Percentiles rank a stretch among this genome's conserved stretches.
phyloP scores from a whole-genome alignment of 2,329 filamentous ascomycete species.

The Dactylella cylindrospora region DNA sequence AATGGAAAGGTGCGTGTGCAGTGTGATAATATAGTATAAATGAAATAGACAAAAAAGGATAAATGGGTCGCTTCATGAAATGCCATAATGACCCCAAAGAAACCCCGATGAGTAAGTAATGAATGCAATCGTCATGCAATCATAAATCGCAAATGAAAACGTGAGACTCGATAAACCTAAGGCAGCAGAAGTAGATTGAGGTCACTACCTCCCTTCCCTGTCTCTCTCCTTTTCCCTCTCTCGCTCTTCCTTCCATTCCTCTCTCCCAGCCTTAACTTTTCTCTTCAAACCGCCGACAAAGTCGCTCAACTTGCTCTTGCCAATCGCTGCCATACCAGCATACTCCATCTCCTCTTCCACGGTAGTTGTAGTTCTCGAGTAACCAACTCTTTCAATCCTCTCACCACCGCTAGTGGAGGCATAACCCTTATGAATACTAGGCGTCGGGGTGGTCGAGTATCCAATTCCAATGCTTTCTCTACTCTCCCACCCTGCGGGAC shows the following conservation, averaged over 20 bases:
- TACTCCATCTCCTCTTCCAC: constrained; percentile 25
- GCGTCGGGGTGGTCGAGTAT: constrained; percentile 2
- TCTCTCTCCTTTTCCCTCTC: neutral
- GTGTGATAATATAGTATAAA: no score
- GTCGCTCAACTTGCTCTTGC: constrained; percentile 46
- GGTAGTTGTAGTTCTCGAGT: constrained; percentile 3
- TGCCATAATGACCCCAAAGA: neutral
- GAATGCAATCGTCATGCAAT: neutral
- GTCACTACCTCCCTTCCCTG: no score
- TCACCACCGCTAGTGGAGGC: constrained; percentile 31
- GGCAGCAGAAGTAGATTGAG: no score
- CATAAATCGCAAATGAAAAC: no score
- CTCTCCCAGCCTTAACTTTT: constrained; percentile 41
- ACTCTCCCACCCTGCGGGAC: constrained; percentile 1
- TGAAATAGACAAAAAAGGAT: no score
- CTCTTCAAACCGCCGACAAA: constrained; percentile 47
- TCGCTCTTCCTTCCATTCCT: constrained; percentile 7
- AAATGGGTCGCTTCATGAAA: no score
- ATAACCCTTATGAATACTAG: constrained; percentile 11
- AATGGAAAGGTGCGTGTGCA: no score
- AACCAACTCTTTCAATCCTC: constrained; percentile 41
- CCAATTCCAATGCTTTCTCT: neutral
- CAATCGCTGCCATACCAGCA: constrained; percentile 15
- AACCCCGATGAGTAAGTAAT: neutral
- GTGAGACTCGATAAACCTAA: no score